phyloP scores from a whole-genome alignment of 2,329 filamentous ascomycete species.

The Nigrograna mackinnonii region DNA sequence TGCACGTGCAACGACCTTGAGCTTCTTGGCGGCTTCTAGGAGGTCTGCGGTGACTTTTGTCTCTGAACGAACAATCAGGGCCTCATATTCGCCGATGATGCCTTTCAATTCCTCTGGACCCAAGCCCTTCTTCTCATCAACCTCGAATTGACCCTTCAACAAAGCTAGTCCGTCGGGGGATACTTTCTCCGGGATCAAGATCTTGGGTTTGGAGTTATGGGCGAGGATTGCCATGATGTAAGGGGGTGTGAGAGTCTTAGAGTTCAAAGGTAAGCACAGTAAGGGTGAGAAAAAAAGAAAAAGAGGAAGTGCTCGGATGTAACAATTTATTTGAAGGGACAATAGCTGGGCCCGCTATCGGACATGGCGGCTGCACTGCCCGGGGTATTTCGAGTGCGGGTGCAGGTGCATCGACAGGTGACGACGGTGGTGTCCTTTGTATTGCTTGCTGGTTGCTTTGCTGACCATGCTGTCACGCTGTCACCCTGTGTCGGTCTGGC shows the following conservation, averaged over 20 bases:
- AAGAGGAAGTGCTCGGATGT: slow-evolving; percentile 1
- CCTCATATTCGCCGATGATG: slow-evolving; percentile 74
- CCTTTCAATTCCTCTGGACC: slow-evolving; percentile 64
- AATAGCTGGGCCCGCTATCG: slow-evolving; percentile 29
- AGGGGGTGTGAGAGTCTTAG: background rate
- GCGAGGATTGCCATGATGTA: slow-evolving; percentile 34
- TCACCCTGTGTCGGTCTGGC: too few species aligned
- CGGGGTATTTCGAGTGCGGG: too few species aligned
- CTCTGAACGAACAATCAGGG: slow-evolving; percentile 78
- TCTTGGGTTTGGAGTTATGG: slow-evolving; percentile 46
- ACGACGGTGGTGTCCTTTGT: too few species aligned
- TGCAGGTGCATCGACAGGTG: too few species aligned
- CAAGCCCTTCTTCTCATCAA: slow-evolving; percentile 69
- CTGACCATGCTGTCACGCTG: too few species aligned
- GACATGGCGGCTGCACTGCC: slow-evolving; percentile 10
- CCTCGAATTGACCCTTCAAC: slow-evolving; percentile 67
- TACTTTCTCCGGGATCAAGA: slow-evolving; percentile 80
- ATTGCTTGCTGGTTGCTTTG: slow-evolving; percentile 6
- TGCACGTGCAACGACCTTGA: slow-evolving; percentile 78
- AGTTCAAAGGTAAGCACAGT: background rate
- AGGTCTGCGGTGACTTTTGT: slow-evolving; percentile 76
- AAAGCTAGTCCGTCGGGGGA: slow-evolving; percentile 77
- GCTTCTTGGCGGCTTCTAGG: slow-evolving; percentile 66
- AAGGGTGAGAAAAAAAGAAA: background rate
- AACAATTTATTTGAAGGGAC: slow-evolving; percentile 13